These are phyloP conservation scores for Neurospora cerealis DNA, from an alignment of 495 filamentous ascomycete species.

Conservation along the genomic window DNA sequence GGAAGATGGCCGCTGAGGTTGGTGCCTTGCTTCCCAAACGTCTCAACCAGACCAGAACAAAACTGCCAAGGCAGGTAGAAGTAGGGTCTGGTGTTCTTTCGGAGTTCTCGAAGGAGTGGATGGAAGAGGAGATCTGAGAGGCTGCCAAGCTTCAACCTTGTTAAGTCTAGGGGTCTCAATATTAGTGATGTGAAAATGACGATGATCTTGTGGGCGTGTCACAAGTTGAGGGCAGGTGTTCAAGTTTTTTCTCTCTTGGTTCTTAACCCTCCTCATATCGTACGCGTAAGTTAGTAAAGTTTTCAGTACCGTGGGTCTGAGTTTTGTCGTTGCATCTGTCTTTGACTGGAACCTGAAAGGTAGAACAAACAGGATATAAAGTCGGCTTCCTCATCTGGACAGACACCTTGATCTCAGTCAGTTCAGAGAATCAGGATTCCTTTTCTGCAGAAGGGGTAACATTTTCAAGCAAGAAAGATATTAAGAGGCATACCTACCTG, in stretches of 20 bases:
- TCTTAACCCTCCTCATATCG: neutral
- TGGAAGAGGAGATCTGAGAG: neutral
- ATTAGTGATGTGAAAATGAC: neutral
- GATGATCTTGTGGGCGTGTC: neutral
- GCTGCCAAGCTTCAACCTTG: neutral
- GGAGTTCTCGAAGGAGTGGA: neutral
- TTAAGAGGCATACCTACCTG: neutral
- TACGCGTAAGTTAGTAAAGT: neutral
- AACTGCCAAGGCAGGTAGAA: neutral
- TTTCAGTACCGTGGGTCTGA: neutral
- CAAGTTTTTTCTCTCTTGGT: neutral
- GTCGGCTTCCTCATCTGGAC: neutral
- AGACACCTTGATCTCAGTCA: neutral
- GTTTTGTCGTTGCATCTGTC: neutral
- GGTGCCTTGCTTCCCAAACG: neutral
- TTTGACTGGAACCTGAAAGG: neutral
- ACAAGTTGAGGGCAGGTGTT: neutral
- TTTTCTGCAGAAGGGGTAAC: neutral
- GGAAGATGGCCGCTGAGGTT: neutral
- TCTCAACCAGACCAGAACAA: neutral
- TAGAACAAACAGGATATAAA: neutral
- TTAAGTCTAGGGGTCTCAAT: neutral
- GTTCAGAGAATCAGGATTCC: neutral
- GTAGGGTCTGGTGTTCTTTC: neutral
- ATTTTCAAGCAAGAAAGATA: neutral